phyloP scores from a whole-genome alignment of 495 filamentous ascomycete species.

The Aspergillus homomorphus region DNA sequence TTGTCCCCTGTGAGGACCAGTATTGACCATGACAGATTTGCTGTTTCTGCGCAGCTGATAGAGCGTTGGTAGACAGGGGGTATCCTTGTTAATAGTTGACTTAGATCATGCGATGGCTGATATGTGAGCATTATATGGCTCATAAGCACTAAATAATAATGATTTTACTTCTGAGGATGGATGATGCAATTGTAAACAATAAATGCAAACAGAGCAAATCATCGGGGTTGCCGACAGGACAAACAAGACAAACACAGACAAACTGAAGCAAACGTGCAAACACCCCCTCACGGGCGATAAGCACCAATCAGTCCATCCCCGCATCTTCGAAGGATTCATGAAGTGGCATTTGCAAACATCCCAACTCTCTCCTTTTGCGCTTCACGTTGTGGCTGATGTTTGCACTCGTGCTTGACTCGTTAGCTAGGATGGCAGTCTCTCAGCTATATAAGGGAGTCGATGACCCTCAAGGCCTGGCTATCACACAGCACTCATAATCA shows the following conservation, averaged over 20 bases:
- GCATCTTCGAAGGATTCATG: neutral
- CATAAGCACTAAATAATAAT: too few relatives aligned
- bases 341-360: neutral
- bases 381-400: too few relatives aligned
- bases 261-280: neutral
- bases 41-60: neutral
- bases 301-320: neutral
- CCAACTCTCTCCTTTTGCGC: neutral
- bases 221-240: neutral
- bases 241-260: neutral
- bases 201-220: neutral
- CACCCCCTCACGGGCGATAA: neutral
- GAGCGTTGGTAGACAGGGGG: neutral
- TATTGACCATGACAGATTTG: neutral
- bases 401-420: too few relatives aligned
- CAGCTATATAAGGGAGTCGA: too few relatives aligned
- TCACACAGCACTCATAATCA: too few relatives aligned
- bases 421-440: too few relatives aligned
- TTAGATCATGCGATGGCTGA: too few relatives aligned
- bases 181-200: too few relatives aligned
- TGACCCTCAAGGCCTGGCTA: too few relatives aligned
- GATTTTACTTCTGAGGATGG: too few relatives aligned
- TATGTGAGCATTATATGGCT: too few relatives aligned
- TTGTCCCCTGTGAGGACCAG: neutral
- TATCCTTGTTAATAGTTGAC: neutral